Evolutionary conservation across 192 early-diverging fungal genomes (phyloP).

Genomic region (Linnemannia schmuckeri): DNA sequence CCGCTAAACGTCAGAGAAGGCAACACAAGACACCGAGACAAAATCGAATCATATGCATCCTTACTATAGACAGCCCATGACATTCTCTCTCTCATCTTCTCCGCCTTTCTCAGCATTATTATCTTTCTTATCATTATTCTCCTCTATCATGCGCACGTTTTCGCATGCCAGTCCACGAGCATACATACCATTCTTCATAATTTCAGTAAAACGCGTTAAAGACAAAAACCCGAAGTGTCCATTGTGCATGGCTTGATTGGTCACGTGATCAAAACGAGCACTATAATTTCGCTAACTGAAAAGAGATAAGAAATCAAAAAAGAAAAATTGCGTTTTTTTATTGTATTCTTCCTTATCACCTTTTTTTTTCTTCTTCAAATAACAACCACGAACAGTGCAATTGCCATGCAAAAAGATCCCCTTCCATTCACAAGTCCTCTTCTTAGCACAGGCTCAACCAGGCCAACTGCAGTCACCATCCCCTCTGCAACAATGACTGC

Average conservation of each 20-base stretch:
- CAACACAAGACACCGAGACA: neutral
- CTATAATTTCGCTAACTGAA: neutral
- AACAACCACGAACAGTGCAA: neutral
- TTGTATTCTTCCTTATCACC: neutral
- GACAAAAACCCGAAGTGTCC: neutral
- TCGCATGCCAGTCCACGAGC: neutral
- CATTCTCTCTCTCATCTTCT: neutral
- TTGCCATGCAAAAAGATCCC: constrained; percentile 42
- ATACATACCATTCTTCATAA: constrained; percentile 1
- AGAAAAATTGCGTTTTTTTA: neutral
- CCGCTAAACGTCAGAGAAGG: neutral
- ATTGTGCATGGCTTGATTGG: neutral
- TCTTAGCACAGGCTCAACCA: constrained; percentile 26
- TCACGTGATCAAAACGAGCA: neutral
- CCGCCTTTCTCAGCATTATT: neutral
- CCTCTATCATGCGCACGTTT: neutral
- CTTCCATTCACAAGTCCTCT: constrained; percentile 33
- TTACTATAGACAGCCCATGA: neutral
- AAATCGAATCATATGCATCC: neutral
- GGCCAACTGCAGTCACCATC: constrained; percentile 6
- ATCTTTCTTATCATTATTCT: neutral
- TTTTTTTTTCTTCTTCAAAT: constrained; percentile 1
- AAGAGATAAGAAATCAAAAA: neutral
- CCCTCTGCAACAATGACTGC: neutral
- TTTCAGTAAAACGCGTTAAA: neutral